These are phyloP conservation scores for Dothideomycetes sp. DNA, from an alignment of 2,329 filamentous ascomycete genomes.

Conservation along the genomic window DNA sequence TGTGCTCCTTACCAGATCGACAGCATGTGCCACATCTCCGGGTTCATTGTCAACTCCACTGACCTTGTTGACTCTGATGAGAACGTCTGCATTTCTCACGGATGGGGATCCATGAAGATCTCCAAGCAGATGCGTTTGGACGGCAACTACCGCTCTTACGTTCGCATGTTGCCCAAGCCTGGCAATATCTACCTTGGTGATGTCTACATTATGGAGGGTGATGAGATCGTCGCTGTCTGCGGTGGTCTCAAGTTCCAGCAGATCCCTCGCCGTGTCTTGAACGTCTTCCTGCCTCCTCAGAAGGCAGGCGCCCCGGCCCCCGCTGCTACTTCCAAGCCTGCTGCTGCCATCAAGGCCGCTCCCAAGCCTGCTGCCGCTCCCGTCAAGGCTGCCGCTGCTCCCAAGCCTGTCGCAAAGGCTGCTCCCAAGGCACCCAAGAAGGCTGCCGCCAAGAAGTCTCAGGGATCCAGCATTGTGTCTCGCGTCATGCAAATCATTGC, in stretches of 20 bases:
- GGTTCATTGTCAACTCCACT: constrained; percentile 52
- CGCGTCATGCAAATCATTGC: constrained; percentile 58
- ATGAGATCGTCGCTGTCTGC: constrained; percentile 49
- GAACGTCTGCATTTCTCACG: constrained; percentile 53
- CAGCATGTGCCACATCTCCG: constrained; percentile 47
- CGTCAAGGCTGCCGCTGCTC: constrained; percentile 26
- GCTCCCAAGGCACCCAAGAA: constrained; percentile 36
- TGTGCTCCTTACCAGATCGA: constrained; percentile 53
- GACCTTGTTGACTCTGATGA: constrained; percentile 50
- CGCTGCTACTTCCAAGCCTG: constrained; percentile 27
- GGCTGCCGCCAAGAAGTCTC: constrained; percentile 42
- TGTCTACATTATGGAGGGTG: constrained; percentile 52
- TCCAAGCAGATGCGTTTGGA: constrained; percentile 42
- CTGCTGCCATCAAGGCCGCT: constrained; percentile 30
- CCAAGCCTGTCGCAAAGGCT: constrained; percentile 17
- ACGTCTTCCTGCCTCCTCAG: constrained; percentile 56
- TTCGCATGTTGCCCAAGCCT: constrained; percentile 50
- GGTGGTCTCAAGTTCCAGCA: constrained; percentile 58
- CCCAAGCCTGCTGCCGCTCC: constrained; percentile 24
- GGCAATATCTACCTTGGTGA: constrained; percentile 50
- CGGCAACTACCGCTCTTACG: constrained; percentile 50
- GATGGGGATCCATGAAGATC: constrained; percentile 52
- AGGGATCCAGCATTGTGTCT: constrained; percentile 39
- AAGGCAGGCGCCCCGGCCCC: constrained; percentile 32
- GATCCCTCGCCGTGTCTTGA: constrained; percentile 57